Evolutionary conservation across 2,329 filamentous ascomycete genomes (phyloP).

Genomic region (Pseudocercospora cruenta): DNA sequence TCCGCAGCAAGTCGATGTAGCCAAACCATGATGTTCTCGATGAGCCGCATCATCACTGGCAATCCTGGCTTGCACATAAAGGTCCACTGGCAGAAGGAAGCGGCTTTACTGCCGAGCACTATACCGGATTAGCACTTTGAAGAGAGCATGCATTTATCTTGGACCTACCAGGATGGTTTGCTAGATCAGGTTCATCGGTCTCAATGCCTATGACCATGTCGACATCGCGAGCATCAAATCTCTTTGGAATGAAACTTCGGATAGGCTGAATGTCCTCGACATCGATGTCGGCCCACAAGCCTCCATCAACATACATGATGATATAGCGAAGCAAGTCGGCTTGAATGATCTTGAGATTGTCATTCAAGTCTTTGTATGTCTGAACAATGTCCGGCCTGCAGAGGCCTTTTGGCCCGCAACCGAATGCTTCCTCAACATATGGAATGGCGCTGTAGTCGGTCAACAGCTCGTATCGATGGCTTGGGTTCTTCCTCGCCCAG

Average conservation of each 20-base stretch:
- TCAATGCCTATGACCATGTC: constrained; percentile 72
- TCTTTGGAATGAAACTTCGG: constrained; percentile 62
- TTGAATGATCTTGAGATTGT: constrained; percentile 63
- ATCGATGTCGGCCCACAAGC: constrained; percentile 63
- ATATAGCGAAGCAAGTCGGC: constrained; percentile 68
- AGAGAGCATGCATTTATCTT: not conserved
- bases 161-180: constrained; percentile 55
- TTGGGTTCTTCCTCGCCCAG: constrained; percentile 68
- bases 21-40: constrained; percentile 70
- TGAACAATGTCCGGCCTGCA: constrained; percentile 67
- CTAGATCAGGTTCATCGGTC: constrained; percentile 69
- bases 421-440: constrained; percentile 70
- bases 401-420: constrained; percentile 57
- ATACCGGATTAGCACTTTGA: not conserved
- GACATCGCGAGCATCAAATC: constrained; percentile 64
- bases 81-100: constrained; percentile 75
- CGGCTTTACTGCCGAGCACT: constrained; percentile 66
- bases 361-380: constrained; percentile 60
- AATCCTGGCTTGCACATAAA: constrained; percentile 69
- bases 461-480: constrained; percentile 67
- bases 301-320: constrained; percentile 68
- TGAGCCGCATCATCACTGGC: constrained; percentile 68
- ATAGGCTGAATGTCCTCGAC: constrained; percentile 59
- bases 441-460: constrained; percentile 68
- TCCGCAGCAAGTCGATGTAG: constrained; percentile 60